Base-by-base conservation (phyloP, 2,329 filamentous ascomycete species). In the Exophiala sideris region DNA sequence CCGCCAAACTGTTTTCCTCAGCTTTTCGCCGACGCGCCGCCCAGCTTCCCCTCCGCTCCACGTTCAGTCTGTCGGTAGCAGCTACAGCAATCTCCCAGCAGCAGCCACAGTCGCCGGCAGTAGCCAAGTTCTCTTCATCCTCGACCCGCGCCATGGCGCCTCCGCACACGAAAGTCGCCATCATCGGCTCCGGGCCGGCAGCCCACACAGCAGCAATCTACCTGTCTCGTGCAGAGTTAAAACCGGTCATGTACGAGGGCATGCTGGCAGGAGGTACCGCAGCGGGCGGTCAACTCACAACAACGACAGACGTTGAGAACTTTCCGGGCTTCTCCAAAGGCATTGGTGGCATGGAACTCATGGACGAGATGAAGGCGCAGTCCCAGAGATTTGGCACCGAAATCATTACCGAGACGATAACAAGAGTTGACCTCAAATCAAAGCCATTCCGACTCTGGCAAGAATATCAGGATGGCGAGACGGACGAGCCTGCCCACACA, bases 151-250 rank as follows among this genome's bases (percentile, higher is more conserved):
- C 96, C 87, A 94, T 97, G 75, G 89, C 83, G 42, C 57, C 58
- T 50, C 50, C 48, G 46, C 60, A 62, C 55, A 57, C 60, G 34
- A 57, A 44, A 51, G 48, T 66, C 56, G 65, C 62, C 57, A 59
- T 91, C 69, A 87, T 89, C 76, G 91, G 94, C 78, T 99, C 94
- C 59, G 94, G 94, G 78, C 94, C 94, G 60, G 94, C 91, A 65
- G 94, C 91, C 74, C 94, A 99, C 78, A 99, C 94, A 44, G 94
- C 94, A 59, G 94, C 94, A 72, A 85, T 99, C 71, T 99, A 99
- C 76, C 86, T 96, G 66, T 88, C 91, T 45, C 88, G 94, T 70
- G 94, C 94, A 58, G 92, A 99, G 72, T 77, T 99, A 70, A 89
- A 95, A 75, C 94, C 94, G 60, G 88, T 96, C 60, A 81, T 99